Evolutionary conservation across 495 filamentous ascomycete species (phyloP), one percentile per base, ranked within the genome.

Genomic region (Tuber borchii): DNA sequence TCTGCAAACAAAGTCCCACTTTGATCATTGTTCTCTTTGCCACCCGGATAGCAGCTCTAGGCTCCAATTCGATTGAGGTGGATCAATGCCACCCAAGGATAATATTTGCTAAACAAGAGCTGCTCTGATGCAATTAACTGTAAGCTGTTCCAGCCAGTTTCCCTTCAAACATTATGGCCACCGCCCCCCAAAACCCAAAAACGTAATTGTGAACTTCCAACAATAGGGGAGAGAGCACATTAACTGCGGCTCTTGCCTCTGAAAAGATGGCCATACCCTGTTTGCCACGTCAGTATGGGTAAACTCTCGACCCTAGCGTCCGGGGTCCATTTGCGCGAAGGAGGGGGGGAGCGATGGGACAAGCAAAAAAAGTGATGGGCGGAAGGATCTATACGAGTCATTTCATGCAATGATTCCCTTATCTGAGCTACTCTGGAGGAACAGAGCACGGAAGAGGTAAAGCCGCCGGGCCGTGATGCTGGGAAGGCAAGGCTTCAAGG

Each of bases 241-340:
- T 43, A 79, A 79, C 78, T 79, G 77, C 78, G 78, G 73, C 78
- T 79, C 78, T 78, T 76, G 73, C 56, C 72, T 79, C 73, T 34
- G 69, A 79, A 44, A 71, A 73, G 78, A 79, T 79, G 73, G 45
- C 81, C 81, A 82, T 79, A 82, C 81, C 81, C 75, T 80, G 78
- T 74, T 81, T 83, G 81, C 81, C 81, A 83, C 81, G 81, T 83
- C 81, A 81, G 78, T 83, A 80, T 80, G 78, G 76, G 82, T 83
- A 81, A 79, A 76, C 73, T 78, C 78, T 83, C 76, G 75, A 81
- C 79, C 78, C 78, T 83, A 82, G 81, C 81, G 81, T 73, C 71
- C 56, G 56, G 72, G 75, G 78, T 73, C 78, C 74, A 72, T 82
- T 80, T 82, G 76, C 81, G 73, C 75, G 73, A 48, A 76, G 34